phyloP scores from a whole-genome alignment of 1,284 basidiomycete species.

The Microbotryomycetes sp. region DNA sequence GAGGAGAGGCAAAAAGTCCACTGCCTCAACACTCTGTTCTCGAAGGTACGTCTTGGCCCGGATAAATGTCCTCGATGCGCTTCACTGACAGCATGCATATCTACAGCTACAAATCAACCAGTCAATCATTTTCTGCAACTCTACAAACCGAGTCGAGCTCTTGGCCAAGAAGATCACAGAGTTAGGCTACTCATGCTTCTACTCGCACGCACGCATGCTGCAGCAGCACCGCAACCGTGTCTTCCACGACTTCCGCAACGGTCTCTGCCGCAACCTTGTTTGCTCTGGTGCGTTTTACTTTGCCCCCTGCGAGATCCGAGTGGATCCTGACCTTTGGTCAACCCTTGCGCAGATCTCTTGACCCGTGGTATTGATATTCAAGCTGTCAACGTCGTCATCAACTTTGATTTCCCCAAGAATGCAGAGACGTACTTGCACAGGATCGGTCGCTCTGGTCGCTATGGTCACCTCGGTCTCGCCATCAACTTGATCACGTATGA shows the following conservation, averaged over 20 bases:
- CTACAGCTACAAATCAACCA: constrained; percentile 97
- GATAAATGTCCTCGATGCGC: background rate
- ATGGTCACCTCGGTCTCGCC: constrained; percentile 92
- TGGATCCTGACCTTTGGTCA: background rate
- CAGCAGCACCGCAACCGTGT: constrained; percentile 97
- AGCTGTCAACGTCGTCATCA: constrained; percentile 99
- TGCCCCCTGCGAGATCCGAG: too few relatives aligned
- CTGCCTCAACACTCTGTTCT: constrained; percentile 94
- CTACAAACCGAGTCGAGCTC: constrained; percentile 97
- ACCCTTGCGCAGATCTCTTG: constrained; percentile 60
- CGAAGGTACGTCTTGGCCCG: constrained; percentile 60
- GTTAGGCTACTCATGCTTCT: constrained; percentile 99
- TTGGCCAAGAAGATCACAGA: constrained; percentile 99
- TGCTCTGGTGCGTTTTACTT: constrained; percentile 55
- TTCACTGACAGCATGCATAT: background rate
- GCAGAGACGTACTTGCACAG: constrained; percentile 97
- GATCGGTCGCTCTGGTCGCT: constrained; percentile 94
- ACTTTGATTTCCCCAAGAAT: constrained; percentile 94
- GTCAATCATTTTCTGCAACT: constrained; percentile 99
- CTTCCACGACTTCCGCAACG: constrained; percentile 98
- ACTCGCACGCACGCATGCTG: constrained; percentile 99
- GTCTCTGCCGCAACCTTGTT: constrained; percentile 95
- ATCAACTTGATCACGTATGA: constrained; percentile 77
- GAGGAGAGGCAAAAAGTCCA: constrained; percentile 99
- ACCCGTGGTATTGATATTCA: constrained; percentile 99